These are phyloP conservation scores for Cercophora samala DNA, from an alignment of 495 filamentous ascomycete species.

Conservation along the genomic window DNA sequence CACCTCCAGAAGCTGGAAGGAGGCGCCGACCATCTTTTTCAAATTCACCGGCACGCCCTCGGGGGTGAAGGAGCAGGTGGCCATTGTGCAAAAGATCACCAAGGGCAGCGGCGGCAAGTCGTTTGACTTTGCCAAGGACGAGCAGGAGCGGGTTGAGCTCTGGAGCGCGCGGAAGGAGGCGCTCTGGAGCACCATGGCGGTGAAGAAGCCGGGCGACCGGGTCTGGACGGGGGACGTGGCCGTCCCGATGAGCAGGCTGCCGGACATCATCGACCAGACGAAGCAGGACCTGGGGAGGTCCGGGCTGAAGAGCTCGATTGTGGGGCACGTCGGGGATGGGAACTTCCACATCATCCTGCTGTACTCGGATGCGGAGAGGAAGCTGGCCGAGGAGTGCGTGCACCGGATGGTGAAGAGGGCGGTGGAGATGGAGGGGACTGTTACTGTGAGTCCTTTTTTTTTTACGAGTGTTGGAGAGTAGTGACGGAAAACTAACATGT, in stretches of 20 bases:
- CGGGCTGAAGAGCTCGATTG: constrained; percentile 68
- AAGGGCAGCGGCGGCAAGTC: constrained; percentile 56
- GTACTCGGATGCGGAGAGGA: constrained; percentile 64
- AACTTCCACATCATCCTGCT: constrained; percentile 80
- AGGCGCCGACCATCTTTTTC: constrained; percentile 87
- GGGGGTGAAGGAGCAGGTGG: constrained; percentile 80
- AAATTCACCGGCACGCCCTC: constrained; percentile 79
- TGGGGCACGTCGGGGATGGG: constrained; percentile 80
- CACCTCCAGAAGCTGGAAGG: constrained; percentile 69
- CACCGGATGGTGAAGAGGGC: constrained; percentile 82
- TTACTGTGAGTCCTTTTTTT: constrained; percentile 47
- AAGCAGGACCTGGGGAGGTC: constrained; percentile 65
- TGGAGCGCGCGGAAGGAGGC: constrained; percentile 89
- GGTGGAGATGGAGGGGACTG: constrained; percentile 77
- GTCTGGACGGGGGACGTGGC: constrained; percentile 86
- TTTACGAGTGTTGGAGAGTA: background rate
- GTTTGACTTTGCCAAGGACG: constrained; percentile 76
- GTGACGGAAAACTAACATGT: background rate
- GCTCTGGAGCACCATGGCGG: constrained; percentile 69
- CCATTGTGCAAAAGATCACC: constrained; percentile 65
- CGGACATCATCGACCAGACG: constrained; percentile 75
- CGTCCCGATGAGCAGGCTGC: constrained; percentile 68
- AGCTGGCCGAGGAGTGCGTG: constrained; percentile 64
- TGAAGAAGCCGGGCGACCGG: constrained; percentile 55
- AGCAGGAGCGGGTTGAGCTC: constrained; percentile 67